Percentiles rank a stretch among this genome's conserved stretches.
Evolutionary conservation across 495 filamentous ascomycete species (phyloP).

Genomic region (Talaromyces thailandensis): DNA sequence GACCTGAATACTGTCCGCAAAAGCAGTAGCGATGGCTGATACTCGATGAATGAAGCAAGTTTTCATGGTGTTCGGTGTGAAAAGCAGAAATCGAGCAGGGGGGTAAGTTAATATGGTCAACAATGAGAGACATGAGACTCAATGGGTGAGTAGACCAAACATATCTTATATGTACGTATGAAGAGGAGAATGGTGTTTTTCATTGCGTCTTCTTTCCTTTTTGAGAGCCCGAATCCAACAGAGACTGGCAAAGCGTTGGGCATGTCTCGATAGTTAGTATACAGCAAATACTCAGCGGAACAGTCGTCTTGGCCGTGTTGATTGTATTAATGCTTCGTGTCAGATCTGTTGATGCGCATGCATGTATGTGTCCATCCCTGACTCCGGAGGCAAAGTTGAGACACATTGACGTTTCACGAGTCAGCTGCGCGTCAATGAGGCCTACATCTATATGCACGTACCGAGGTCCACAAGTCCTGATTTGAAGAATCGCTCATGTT

Average conservation of each 20-base stretch:
- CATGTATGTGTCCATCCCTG: neutral
- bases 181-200: neutral
- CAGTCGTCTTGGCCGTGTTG: neutral
- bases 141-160: no score
- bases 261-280: neutral
- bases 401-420: neutral
- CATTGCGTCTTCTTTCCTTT: neutral
- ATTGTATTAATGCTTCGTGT: neutral
- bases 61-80: no score
- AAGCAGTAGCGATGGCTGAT: no score
- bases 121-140: no score
- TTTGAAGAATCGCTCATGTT: neutral
- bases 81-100: no score
- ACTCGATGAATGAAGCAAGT: no score
- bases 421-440: neutral
- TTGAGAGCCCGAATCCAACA: neutral
- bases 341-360: neutral
- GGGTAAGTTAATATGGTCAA: no score
- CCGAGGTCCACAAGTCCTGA: neutral
- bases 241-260: neutral
- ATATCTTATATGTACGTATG: no score
- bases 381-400: neutral
- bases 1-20: no score
- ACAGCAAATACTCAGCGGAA: neutral
- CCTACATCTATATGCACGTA: neutral